These are phyloP conservation scores for Tolypocladium nubicola DNA, from an alignment of 2,329 filamentous ascomycete species.

Conservation along the genomic window DNA sequence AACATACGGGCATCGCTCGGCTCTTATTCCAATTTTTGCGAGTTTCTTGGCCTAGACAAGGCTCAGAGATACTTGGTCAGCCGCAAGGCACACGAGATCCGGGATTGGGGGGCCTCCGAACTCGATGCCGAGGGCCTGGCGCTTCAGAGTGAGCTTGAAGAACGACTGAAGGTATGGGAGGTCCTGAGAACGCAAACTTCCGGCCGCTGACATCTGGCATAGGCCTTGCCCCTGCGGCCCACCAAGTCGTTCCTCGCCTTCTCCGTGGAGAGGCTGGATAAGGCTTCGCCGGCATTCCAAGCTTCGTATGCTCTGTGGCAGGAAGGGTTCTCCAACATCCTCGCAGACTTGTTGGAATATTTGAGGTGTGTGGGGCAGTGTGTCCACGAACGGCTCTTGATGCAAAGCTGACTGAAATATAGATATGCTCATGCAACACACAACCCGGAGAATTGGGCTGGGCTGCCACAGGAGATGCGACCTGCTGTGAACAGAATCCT, in stretches of 20 bases:
- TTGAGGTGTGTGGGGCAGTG: slow-evolving; percentile 43
- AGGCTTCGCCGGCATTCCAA: slow-evolving; percentile 60
- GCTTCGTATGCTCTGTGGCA: slow-evolving; percentile 77
- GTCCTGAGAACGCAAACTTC: background rate
- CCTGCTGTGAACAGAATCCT: slow-evolving; percentile 71
- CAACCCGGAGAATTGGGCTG: slow-evolving; percentile 73
- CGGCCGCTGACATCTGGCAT: slow-evolving; percentile 4
- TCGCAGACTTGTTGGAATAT: slow-evolving; percentile 80
- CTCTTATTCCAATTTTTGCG: slow-evolving; percentile 69
- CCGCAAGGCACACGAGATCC: slow-evolving; percentile 61
- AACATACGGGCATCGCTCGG: slow-evolving; percentile 58
- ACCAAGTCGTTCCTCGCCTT: slow-evolving; percentile 91
- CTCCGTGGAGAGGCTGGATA: slow-evolving; percentile 80
- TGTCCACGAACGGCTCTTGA: too few species aligned
- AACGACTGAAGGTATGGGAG: slow-evolving; percentile 52
- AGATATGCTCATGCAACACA: slow-evolving; percentile 88
- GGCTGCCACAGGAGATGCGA: slow-evolving; percentile 65
- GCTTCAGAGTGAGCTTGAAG: slow-evolving; percentile 68
- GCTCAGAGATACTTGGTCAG: slow-evolving; percentile 69
- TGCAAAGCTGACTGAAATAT: background rate
- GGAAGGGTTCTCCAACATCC: slow-evolving; percentile 66
- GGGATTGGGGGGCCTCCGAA: slow-evolving; percentile 71
- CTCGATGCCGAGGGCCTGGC: slow-evolving; percentile 71
- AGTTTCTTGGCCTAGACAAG: slow-evolving; percentile 66
- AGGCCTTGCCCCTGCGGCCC: slow-evolving; percentile 67